A percentile compares a stretch with the other conserved stretches of the same genome.
Evolutionary conservation across 164 flowering plant species (phyloP).

Genomic region (Chloranthus sessilifolius): DNA sequence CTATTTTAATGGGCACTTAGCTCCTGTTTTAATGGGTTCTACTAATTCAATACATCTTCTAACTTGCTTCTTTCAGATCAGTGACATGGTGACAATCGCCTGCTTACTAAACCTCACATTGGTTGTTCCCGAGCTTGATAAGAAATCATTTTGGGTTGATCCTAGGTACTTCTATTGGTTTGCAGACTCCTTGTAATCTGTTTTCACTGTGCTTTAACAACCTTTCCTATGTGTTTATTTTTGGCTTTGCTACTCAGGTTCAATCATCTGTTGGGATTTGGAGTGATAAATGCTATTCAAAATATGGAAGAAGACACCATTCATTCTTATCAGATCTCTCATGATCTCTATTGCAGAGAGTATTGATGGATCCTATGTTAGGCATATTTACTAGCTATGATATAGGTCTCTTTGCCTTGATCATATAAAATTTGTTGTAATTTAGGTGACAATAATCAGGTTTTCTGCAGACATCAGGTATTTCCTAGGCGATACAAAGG

Average conservation of each 20-base stretch:
- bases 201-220: too few relatives aligned
- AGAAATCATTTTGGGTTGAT: slow-evolving; percentile 96
- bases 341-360: slow-evolving; percentile 90
- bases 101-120: slow-evolving; percentile 83
- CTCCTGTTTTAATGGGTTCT: too few relatives aligned
- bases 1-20: too few relatives aligned
- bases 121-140: slow-evolving; percentile 96
- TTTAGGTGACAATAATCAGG: slow-evolving; percentile 93
- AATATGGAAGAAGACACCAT: slow-evolving; percentile 94
- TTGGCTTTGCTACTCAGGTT: slow-evolving; percentile 55
- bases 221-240: too few relatives aligned
- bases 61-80: slow-evolving; percentile 56
- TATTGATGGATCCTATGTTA: slow-evolving; percentile 8
- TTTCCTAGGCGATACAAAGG: slow-evolving; percentile 83
- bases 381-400: neutral
- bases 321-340: slow-evolving; percentile 79
- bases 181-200: too few relatives aligned
- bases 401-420: slow-evolving; percentile 11
- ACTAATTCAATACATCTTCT: neutral
- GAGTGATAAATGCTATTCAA: slow-evolving; percentile 97
- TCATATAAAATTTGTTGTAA: slow-evolving; percentile 27
- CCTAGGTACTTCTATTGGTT: slow-evolving; percentile 55
- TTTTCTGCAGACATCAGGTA: slow-evolving; percentile 99
- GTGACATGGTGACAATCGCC: slow-evolving; percentile 98
- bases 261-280: slow-evolving; percentile 99